A percentile compares a stretch with the other conserved stretches of the same genome.
Conservation (phyloP, 805 yeast genomes). For the Candida montana region DNA sequence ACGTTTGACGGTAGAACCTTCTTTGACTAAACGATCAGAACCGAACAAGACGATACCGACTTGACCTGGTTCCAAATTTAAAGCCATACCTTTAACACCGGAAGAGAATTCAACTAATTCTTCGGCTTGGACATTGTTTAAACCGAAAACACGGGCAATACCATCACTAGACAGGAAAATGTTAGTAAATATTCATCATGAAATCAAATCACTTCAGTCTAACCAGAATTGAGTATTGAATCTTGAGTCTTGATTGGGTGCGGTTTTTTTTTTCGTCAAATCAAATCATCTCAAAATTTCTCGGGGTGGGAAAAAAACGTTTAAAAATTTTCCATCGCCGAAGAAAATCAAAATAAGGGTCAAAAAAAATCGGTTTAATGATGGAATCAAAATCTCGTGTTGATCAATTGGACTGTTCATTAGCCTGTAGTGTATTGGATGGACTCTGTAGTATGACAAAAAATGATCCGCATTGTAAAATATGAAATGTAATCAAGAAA, state of each 20-base stretch:
- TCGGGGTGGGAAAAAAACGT: constrained; percentile 1
- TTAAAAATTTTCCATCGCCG: constrained; percentile 1
- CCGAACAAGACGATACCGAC: constrained; percentile 99
- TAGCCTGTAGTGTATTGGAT: too few relatives aligned
- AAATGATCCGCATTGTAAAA: too few relatives aligned
- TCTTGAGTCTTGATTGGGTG: neutral
- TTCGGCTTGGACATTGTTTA: constrained; percentile 99
- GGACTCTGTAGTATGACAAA: too few relatives aligned
- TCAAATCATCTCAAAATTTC: neutral
- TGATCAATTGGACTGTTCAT: too few relatives aligned
- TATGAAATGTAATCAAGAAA: too few relatives aligned
- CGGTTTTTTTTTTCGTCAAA: neutral
- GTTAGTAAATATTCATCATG: constrained; percentile 43
- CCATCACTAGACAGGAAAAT: constrained; percentile 71
- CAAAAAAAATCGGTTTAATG: neutral
- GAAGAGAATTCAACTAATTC: constrained; percentile 98
- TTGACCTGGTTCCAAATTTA: constrained; percentile 99
- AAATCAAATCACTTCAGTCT: too few relatives aligned
- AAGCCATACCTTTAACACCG: constrained; percentile 99
- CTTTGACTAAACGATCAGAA: constrained; percentile 96
- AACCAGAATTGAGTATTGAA: too few relatives aligned
- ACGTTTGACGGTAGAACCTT: constrained; percentile 99
- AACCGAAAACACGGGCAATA: constrained; percentile 99
- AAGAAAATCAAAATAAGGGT: neutral
- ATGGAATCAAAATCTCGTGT: neutral